Conservation (phyloP, 108 stramenopile genomes). For the Cyclotella sp. region DNA sequence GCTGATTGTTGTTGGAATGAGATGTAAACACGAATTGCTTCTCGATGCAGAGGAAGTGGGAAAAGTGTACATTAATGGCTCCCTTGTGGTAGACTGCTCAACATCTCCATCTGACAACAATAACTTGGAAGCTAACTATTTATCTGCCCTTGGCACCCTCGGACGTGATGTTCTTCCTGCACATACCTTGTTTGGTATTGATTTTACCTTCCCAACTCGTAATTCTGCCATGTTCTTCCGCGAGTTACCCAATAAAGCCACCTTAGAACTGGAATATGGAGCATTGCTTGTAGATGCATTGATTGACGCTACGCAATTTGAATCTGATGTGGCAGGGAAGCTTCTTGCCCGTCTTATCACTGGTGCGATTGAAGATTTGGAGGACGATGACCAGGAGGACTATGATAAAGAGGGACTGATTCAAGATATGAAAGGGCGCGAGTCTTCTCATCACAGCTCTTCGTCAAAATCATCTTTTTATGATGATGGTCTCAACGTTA, state of each 20-base stretch:
- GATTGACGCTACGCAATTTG: slow-evolving; percentile 62
- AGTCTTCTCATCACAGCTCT: not conserved
- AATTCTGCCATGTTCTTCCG: slow-evolving; percentile 51
- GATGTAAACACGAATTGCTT: slow-evolving; percentile 72
- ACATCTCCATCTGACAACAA: not conserved
- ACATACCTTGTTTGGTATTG: slow-evolving; percentile 80
- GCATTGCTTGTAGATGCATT: slow-evolving; percentile 60
- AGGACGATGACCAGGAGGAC: slow-evolving; percentile 49
- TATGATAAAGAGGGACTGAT: slow-evolving; percentile 31
- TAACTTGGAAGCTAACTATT: not conserved
- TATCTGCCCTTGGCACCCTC: slow-evolving; percentile 45
- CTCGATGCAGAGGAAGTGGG: slow-evolving; percentile 72
- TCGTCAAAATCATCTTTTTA: slow-evolving; percentile 24
- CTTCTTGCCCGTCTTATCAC: slow-evolving; percentile 66
- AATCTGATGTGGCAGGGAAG: slow-evolving; percentile 59
- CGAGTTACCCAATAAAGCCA: slow-evolving; percentile 52
- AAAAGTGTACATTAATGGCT: slow-evolving; percentile 75
- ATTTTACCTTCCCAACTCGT: slow-evolving; percentile 60
- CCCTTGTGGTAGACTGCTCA: slow-evolving; percentile 58
- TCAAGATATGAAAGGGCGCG: slow-evolving; percentile 31
- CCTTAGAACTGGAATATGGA: slow-evolving; percentile 48
- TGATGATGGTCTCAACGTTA: slow-evolving; percentile 18
- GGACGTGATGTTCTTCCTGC: slow-evolving; percentile 55
- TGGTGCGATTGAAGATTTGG: slow-evolving; percentile 51
- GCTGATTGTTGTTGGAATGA: slow-evolving; percentile 53